phyloP scores from a whole-genome alignment of 179 eudicot species.

The Beta corolliflora region DNA sequence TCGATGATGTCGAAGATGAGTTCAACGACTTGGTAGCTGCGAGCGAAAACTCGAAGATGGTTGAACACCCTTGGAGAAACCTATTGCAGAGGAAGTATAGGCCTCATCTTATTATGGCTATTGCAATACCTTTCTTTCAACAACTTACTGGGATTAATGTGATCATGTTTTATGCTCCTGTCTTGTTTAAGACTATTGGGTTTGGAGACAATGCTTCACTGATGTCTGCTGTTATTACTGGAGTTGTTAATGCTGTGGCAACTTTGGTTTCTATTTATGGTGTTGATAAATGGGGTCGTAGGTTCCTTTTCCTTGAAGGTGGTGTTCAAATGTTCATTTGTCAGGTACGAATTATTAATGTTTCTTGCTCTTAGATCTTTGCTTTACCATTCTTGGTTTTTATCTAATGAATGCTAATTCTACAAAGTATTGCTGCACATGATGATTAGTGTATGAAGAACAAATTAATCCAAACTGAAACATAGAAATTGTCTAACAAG shows the following conservation, averaged over 20 bases:
- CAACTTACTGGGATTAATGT: conserved; percentile 26
- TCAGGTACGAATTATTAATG: conserved; percentile 10
- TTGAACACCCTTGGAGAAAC: conserved; percentile 25
- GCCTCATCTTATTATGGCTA: conserved; percentile 20
- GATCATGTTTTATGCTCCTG: conserved; percentile 29
- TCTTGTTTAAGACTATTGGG: conserved; percentile 29
- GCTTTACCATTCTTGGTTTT: no score
- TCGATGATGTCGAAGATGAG: conserved; percentile 18
- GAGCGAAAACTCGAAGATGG: conserved; percentile 24
- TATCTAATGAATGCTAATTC: no score
- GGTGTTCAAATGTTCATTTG: conserved; percentile 21
- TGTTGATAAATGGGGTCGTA: conserved; percentile 27
- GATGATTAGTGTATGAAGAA: no score
- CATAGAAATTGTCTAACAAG: no score
- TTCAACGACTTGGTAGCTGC: conserved; percentile 18
- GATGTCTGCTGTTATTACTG: conserved; percentile 28
- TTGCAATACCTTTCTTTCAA: conserved; percentile 21
- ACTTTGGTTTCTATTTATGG: conserved; percentile 22
- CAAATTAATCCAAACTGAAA: no score
- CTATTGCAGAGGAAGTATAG: conserved; percentile 16
- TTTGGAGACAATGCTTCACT: conserved; percentile 23
- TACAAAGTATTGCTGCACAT: no score
- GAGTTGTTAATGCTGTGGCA: conserved; percentile 17
- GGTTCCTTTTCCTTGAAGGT: conserved; percentile 23
- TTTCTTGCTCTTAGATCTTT: background rate